Evolutionary conservation across 495 filamentous ascomycete genomes (phyloP), one percentile per base, ranked within the genome.

Genomic region (Talaromyces wortmannii): DNA sequence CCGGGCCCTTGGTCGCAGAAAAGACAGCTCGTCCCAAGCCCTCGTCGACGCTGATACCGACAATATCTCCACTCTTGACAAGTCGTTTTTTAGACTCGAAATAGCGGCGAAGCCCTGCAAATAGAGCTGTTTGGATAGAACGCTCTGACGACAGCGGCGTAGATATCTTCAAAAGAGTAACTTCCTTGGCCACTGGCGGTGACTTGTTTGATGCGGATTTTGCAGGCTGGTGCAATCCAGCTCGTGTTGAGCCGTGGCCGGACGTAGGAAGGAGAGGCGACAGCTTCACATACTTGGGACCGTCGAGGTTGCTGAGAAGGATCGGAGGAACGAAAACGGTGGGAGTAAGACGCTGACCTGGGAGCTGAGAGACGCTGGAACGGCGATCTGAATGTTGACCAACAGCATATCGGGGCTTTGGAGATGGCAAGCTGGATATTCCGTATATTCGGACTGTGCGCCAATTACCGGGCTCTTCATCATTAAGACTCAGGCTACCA

Each of bases 141-240:
- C 89, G 79, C 55, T 97, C 92, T 36, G 88, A 91, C 7, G 90
- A 89, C 7, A 92, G 69, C 0, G 94, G 95, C 0, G 91, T 97
- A 7, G 90, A 86, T 43, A 98, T 80, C 58, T 95, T 94, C 45
- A 90, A 78, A n/a, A 98, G 68, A 1, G 89, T 95, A 30, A 97
- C 85, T 65, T 97, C 92, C 57, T 90, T 90, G 13, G 94, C 95
- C 54, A 87, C 78, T 2, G 91, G 95, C 0, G 95, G 94, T 42
- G 75, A 82, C n/a, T 78, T 78, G 15, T 57, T 58, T 2, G 84
- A 72, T 30, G 67, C 73, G 50, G 77, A 73, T 54, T 83, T 78
- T 60, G 76, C 70, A 29, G 70, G 67, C 16, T 69, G 69, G 44
- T 74, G 56, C 17, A 66, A 59, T 10, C 70, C 70, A 13, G 71